phyloP scores from a whole-genome alignment of 257 asterid species.

The Solanum sejunctum region DNA sequence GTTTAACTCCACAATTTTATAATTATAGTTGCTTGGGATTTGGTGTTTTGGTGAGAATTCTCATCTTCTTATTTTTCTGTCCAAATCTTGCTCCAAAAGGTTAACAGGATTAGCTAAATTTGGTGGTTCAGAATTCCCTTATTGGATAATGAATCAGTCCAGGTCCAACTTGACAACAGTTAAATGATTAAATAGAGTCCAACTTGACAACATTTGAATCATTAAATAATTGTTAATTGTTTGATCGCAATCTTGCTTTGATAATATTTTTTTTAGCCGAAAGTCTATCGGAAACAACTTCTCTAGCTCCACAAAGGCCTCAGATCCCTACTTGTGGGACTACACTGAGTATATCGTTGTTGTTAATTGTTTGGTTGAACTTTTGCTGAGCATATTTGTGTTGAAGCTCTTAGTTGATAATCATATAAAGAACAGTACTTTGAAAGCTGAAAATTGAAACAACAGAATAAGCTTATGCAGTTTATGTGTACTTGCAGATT shows the following conservation, averaged over 20 bases:
- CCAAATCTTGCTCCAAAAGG: background rate
- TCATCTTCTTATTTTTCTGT: background rate
- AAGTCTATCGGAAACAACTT: background rate
- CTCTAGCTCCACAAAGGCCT: background rate
- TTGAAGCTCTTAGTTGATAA: background rate
- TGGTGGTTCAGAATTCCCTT: background rate
- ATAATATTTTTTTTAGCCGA: background rate
- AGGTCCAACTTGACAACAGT: background rate
- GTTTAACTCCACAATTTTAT: background rate
- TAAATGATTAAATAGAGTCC: too few relatives aligned
- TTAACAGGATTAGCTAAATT: background rate
- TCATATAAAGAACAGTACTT: background rate
- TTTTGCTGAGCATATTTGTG: background rate
- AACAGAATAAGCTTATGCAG: background rate
- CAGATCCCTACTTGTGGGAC: background rate
- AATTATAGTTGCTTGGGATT: background rate
- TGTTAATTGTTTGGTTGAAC: background rate
- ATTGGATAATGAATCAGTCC: background rate
- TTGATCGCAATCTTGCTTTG: background rate
- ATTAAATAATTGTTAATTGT: background rate
- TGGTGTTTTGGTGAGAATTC: background rate
- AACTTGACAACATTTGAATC: background rate
- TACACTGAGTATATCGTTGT: background rate
- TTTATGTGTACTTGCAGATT: slow-evolving; percentile 39
- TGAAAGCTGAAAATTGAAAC: background rate